Evolutionary conservation across 164 flowering plant species (phyloP), one percentile per base, ranked within the genome.

Genomic region (Aristolochia contorta): DNA sequence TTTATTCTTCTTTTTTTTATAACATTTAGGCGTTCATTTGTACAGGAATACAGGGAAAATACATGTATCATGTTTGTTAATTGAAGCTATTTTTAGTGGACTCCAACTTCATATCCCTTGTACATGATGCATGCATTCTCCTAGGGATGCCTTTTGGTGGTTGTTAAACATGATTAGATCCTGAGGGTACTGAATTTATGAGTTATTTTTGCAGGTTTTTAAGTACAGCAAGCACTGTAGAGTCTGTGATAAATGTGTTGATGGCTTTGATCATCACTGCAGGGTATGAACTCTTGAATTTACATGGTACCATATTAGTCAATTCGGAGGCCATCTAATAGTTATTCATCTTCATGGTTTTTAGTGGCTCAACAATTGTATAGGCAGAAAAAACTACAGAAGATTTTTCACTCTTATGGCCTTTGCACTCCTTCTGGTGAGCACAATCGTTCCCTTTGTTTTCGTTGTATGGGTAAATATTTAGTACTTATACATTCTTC

Each of bases 181-280:
- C 25, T 6, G 32, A 65, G 59, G 41, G 13, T 57, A 22, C 55
- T 48, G 25, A 52, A 45, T 16, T 14, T 58, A 48, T 53, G 30
- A 18, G 7, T 15, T 7, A 49, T n/a, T 49, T 16, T 46, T 58
- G 61, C 83, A 94, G 99, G 97, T 94, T 69, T 91, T 78, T 80
- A 91, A 87, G 84, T 84, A 83, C 78, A 94, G 99, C 83, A 94
- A 94, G 78, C 99, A 94, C 64, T 94, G 99, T 64, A 78, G 99
- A 76, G 97, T 94, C 50, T 94, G 99, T 73, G 99, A 94, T 77
- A 94, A 94, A 79, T 91, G 99, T 68, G 96, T 94, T 6, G 91
- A 94, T 72, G 68, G 75, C 54, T 94, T 94, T 68, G 99, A 94
- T 84, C 99, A 94, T 75, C 99, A 94, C 67, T 94, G 99, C 88